Conservation (phyloP, 129 eudicot genomes). For the Tanacetum coccineum region DNA sequence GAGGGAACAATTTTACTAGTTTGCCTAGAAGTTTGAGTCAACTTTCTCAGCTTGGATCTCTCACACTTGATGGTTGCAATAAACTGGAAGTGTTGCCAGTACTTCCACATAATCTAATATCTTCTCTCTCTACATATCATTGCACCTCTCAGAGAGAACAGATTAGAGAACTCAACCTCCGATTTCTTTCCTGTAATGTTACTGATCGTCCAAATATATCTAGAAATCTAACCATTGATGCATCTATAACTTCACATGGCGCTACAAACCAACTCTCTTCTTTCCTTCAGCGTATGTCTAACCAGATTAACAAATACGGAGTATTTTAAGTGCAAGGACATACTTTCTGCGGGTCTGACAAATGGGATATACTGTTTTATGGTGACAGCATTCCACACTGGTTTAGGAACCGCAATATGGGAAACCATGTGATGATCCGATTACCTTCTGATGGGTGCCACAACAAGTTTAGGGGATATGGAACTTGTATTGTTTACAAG, state of each 20-base stretch:
- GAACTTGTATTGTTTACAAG: slow-evolving; percentile 2
- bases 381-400: neutral
- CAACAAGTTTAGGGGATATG: slow-evolving; percentile 16
- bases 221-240: neutral
- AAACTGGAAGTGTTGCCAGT: slow-evolving; percentile 13
- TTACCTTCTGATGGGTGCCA: slow-evolving; percentile 15
- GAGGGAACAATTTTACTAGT: slow-evolving; percentile 6
- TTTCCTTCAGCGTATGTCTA: neutral
- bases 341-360: too few relatives aligned
- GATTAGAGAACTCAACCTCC: neutral
- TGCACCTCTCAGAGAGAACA: slow-evolving; percentile 2
- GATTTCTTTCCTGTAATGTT: neutral
- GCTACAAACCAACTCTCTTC: neutral
- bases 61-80: neutral
- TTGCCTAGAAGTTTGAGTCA: slow-evolving; percentile 23
- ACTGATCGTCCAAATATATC: slow-evolving; percentile 8
- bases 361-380: neutral
- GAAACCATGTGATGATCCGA: neutral
- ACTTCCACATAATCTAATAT: slow-evolving; percentile 3
- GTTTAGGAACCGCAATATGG: slow-evolving; percentile 9
- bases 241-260: slow-evolving; percentile 6
- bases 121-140: neutral
- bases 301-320: neutral
- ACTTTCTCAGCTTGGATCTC: slow-evolving; percentile 14
- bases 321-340: neutral